A percentile compares a stretch with the other conserved stretches of the same genome.
Conservation (phyloP, 2,329 filamentous ascomycete genomes). For the Clarireedia sp. region DNA sequence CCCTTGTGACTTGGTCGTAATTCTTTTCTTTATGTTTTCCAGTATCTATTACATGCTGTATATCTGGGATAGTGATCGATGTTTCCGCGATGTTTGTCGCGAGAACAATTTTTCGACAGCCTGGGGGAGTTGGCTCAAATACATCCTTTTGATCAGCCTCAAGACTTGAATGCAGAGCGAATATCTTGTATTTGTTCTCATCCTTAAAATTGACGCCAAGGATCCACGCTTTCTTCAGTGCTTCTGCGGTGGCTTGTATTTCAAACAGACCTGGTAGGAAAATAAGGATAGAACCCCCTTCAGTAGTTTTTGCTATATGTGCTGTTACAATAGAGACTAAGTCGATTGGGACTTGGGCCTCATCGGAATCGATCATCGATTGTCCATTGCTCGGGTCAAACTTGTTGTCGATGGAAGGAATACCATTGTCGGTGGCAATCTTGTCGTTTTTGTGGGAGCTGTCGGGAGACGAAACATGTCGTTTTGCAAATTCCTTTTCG, state of each 20-base stretch:
- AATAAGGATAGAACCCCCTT: conserved; percentile 77
- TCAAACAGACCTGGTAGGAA: conserved; percentile 88
- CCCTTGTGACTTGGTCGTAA: conserved; percentile 80
- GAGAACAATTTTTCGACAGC: conserved; percentile 83
- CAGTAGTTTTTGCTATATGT: conserved; percentile 69
- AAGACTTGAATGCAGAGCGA: conserved; percentile 84
- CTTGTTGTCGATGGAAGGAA: background rate
- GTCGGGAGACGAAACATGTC: background rate
- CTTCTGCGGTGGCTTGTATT: conserved; percentile 68
- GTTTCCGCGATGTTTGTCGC: conserved; percentile 97
- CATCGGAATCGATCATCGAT: conserved; percentile 36
- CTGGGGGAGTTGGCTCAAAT: conserved; percentile 63
- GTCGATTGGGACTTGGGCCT: conserved; percentile 59
- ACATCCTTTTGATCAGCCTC: conserved; percentile 81
- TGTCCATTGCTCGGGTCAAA: background rate
- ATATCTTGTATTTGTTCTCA: conserved; percentile 72
- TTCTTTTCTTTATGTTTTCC: conserved; percentile 90
- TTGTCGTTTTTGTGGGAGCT: too few species aligned
- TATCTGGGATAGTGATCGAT: conserved; percentile 94
- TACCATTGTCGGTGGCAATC: too few species aligned
- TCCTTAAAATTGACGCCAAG: conserved; percentile 44
- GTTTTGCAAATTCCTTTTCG: background rate
- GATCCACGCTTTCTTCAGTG: conserved; percentile 66
- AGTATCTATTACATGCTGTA: conserved; percentile 88
- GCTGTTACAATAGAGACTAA: conserved; percentile 79